These are phyloP conservation scores for Laburnicola sp. DNA, from an alignment of 2,329 filamentous ascomycete genomes.

Conservation along the genomic window DNA sequence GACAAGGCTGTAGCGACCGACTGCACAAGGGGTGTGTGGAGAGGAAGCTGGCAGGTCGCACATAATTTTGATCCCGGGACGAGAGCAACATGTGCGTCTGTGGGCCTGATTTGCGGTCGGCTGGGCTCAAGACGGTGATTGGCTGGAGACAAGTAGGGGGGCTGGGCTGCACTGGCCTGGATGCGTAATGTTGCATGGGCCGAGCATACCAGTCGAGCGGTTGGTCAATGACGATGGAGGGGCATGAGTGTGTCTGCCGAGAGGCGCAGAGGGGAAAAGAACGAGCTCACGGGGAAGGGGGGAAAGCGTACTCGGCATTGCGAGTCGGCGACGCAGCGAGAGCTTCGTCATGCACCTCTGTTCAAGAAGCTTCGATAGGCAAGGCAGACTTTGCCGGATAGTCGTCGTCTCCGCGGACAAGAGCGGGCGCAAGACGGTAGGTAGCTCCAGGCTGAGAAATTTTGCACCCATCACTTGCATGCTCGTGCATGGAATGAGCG, in stretches of 20 bases:
- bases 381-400: not conserved
- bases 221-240: conserved; percentile 13
- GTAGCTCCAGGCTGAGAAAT: conserved; percentile 5
- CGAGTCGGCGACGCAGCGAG: not conserved
- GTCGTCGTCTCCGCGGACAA: not conserved
- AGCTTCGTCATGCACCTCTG: not conserved
- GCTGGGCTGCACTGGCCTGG: conserved; percentile 20
- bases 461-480: conserved; percentile 1
- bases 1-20: conserved; percentile 41
- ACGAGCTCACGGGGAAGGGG: not conserved
- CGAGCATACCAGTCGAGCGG: conserved; percentile 10
- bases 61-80: conserved; percentile 47
- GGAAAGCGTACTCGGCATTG: not conserved
- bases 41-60: conserved; percentile 38
- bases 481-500: conserved; percentile 13
- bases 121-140: conserved; percentile 19
- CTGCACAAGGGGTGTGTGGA: conserved; percentile 25
- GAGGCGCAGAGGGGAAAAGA: conserved; percentile 6
- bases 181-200: conserved; percentile 10
- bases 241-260: conserved; percentile 5
- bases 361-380: not conserved
- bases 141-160: conserved; percentile 26
- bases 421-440: conserved; percentile 5
- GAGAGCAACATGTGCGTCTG: conserved; percentile 40
- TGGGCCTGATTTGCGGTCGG: conserved; percentile 40